phyloP scores from a whole-genome alignment of 2,329 filamentous ascomycete genomes.

The Aspergillus fumigatus region DNA sequence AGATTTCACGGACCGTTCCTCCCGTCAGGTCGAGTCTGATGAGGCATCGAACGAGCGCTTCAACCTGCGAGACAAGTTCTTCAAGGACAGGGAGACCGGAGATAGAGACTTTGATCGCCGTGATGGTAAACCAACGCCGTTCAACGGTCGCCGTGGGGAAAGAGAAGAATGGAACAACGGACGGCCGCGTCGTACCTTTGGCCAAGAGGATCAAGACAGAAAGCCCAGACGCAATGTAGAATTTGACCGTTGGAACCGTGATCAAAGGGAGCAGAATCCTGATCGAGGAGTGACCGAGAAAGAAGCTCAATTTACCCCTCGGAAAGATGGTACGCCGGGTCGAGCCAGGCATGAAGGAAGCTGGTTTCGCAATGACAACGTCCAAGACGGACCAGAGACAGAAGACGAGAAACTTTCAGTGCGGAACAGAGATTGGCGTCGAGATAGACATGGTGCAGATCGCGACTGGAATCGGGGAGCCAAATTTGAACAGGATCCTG shows the following conservation, averaged over 20 bases:
- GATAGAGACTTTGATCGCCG: conserved; percentile 37
- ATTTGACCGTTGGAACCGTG: conserved; percentile 49
- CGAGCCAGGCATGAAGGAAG: conserved; percentile 65
- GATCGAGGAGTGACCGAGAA: conserved; percentile 51
- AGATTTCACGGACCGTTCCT: conserved; percentile 42
- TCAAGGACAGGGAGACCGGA: conserved; percentile 33
- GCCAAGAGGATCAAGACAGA: conserved; percentile 39
- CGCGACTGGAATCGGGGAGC: conserved; percentile 52
- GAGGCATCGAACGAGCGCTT: conserved; percentile 57
- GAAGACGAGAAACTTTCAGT: conserved; percentile 41
- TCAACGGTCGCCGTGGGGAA: conserved; percentile 36
- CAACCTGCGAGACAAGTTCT: conserved; percentile 50
- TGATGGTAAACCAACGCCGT: conserved; percentile 28
- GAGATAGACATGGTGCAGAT: conserved; percentile 43
- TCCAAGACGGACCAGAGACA: conserved; percentile 32
- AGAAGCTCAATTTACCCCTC: conserved; percentile 48
- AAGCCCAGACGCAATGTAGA: conserved; percentile 40
- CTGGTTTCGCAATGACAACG: conserved; percentile 65
- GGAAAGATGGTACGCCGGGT: conserved; percentile 57
- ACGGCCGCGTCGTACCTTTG: conserved; percentile 37
- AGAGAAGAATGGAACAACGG: conserved; percentile 40
- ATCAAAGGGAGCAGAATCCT: conserved; percentile 50
- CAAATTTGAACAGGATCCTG: conserved; percentile 72
- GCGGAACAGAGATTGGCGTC: conserved; percentile 65
- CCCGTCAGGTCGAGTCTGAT: conserved; percentile 52